Percentiles rank a stretch among this genome's conserved stretches.
Evolutionary conservation across 2,329 filamentous ascomycete species (phyloP).

Genomic region (Clarireedia paspali): DNA sequence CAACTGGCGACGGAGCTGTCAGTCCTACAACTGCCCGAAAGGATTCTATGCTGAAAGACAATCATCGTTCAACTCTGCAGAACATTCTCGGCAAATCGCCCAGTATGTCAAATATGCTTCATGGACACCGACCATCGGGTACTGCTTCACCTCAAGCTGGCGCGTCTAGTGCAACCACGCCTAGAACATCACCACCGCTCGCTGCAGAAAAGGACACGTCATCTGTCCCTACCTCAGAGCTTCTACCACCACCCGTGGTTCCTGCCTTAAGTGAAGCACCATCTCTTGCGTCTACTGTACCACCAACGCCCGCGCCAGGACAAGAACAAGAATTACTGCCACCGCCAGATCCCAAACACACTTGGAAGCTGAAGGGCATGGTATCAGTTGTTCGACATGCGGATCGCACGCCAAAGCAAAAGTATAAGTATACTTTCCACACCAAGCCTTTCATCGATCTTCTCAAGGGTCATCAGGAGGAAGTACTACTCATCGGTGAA

Average conservation of each 20-base stretch:
- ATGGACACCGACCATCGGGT: conserved; percentile 37
- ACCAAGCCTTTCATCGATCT: conserved; percentile 93
- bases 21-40: conserved; percentile 13
- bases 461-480: conserved; percentile 90
- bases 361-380: conserved; percentile 97
- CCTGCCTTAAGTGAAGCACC: conserved; percentile 12
- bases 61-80: conserved; percentile 44
- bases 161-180: conserved; percentile 31
- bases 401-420: conserved; percentile 95
- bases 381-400: conserved; percentile 95
- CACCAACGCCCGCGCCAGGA: conserved; percentile 15
- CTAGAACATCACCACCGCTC: conserved; percentile 23
- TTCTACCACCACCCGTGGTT: conserved; percentile 23
- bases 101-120: conserved; percentile 48
- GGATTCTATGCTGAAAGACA: conserved; percentile 30
- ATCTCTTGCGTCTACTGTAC: conserved; percentile 16
- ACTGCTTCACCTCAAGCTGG: conserved; percentile 32
- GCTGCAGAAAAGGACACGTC: conserved; percentile 19
- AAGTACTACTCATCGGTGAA: conserved; percentile 89
- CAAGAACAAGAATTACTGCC: conserved; percentile 28
- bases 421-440: conserved; percentile 99
- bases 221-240: conserved; percentile 17
- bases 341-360: conserved; percentile 70
- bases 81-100: conserved; percentile 53
- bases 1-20: conserved; percentile 12